Conservation (phyloP, 2,329 filamentous ascomycete species). For the Aspergillus niger region DNA sequence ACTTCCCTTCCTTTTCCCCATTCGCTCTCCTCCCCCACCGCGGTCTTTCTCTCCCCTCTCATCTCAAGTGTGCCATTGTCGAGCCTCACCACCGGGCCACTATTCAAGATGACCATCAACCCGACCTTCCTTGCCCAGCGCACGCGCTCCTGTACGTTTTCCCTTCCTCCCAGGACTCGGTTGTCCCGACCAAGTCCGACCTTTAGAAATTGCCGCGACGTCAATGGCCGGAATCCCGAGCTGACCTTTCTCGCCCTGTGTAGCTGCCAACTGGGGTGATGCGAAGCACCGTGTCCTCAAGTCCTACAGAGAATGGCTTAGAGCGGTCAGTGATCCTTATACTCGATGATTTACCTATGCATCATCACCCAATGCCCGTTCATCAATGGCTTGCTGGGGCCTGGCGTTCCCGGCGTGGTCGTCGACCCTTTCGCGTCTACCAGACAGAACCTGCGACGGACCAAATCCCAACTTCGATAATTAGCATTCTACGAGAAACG, state of each 20-base stretch:
- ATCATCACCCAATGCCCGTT: not conserved
- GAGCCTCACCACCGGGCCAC: conserved; percentile 1
- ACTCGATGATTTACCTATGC: not conserved
- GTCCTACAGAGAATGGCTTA: conserved; percentile 93
- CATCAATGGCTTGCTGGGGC: not conserved
- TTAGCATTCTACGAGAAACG: not conserved
- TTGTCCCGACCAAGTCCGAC: conserved; percentile 23
- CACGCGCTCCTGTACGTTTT: conserved; percentile 71
- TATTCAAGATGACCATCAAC: conserved; percentile 74
- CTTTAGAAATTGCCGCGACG: conserved; percentile 26
- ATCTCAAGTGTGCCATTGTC: conserved; percentile 14
- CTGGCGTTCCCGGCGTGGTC: not conserved
- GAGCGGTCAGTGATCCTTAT: conserved; percentile 70
- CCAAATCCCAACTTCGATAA: not conserved
- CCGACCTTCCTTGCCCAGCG: conserved; percentile 86
- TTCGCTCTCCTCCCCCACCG: conserved; percentile 9
- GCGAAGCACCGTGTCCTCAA: conserved; percentile 83
- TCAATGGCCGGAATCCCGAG: conserved; percentile 24
- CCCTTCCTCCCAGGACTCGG: conserved; percentile 3
- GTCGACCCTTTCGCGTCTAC: not conserved
- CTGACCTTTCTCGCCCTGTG: conserved; percentile 29
- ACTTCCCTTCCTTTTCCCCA: conserved; percentile 23
- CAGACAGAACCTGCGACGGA: not conserved
- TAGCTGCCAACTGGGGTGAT: conserved; percentile 87
- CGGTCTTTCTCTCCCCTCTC: conserved; percentile 11